phyloP scores from a whole-genome alignment of 176 grass and related monocot genomes.

The Rhipidocladum racemiflorum region DNA sequence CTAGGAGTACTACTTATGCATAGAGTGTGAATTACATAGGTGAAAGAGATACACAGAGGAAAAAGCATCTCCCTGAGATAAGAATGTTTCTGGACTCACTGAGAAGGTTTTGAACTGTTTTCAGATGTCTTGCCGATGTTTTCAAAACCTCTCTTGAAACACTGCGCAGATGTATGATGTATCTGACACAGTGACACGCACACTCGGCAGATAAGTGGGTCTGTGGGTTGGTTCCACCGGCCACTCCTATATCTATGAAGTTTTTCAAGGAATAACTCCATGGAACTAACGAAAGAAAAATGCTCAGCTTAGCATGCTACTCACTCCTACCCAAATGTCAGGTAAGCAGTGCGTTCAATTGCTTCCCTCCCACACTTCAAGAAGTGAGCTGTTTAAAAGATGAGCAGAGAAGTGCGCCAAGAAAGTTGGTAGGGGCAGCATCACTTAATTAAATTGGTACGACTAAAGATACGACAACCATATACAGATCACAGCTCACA shows the following conservation, averaged over 20 bases:
- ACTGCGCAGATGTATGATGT: background rate
- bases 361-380: background rate
- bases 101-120: background rate
- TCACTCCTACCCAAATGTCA: background rate
- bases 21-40: background rate
- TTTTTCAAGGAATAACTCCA: background rate
- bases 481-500: constrained; percentile 10
- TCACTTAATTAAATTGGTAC: constrained; percentile 18
- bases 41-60: background rate
- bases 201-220: background rate
- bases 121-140: background rate
- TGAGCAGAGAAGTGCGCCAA: background rate
- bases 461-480: constrained; percentile 3
- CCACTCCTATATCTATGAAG: background rate
- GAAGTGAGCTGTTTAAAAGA: background rate
- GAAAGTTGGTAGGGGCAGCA: constrained; percentile 9
- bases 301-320: background rate
- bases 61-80: background rate
- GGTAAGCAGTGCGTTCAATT: background rate
- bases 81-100: background rate
- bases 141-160: background rate
- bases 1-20: background rate
- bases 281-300: background rate
- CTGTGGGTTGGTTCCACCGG: background rate
- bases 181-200: background rate